Percentiles rank a stretch among this genome's conserved stretches.
Conservation (phyloP, 768 basidiomycete species). For the Boletus edulis region DNA sequence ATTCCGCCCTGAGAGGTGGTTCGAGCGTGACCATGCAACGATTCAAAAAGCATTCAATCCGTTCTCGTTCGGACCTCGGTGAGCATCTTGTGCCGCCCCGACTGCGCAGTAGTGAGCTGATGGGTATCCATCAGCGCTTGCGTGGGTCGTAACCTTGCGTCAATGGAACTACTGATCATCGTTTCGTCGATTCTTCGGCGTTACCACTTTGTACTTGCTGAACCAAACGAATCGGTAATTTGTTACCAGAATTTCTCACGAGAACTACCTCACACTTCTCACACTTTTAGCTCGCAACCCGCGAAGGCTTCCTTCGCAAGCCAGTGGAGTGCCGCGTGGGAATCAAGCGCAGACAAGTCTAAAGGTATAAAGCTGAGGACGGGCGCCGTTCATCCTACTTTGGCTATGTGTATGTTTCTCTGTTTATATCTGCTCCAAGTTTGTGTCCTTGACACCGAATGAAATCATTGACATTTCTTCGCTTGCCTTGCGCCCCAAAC, state of each 20-base stretch:
- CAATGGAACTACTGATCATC: slow-evolving; percentile 77
- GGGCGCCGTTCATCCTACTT: neutral
- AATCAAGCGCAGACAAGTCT: slow-evolving; percentile 57
- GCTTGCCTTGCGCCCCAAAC: neutral
- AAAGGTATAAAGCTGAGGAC: neutral
- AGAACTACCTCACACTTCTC: slow-evolving; percentile 1
- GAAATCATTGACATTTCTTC: neutral
- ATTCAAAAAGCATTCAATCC: slow-evolving; percentile 81
- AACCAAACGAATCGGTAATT: slow-evolving; percentile 51
- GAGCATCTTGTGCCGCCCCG: slow-evolving; percentile 3
- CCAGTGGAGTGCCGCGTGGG: slow-evolving; percentile 72
- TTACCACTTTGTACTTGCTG: slow-evolving; percentile 69
- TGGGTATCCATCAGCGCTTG: slow-evolving; percentile 53
- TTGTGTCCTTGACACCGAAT: neutral
- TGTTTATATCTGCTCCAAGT: neutral
- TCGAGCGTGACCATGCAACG: slow-evolving; percentile 59
- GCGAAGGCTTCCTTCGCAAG: slow-evolving; percentile 88
- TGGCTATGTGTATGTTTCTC: neutral
- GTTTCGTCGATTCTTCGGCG: slow-evolving; percentile 75
- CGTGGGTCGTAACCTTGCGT: slow-evolving; percentile 81
- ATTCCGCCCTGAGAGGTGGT: slow-evolving; percentile 85
- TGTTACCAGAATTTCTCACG: slow-evolving; percentile 2
- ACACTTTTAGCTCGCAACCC: slow-evolving; percentile 55
- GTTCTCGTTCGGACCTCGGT: slow-evolving; percentile 82
- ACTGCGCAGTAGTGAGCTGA: neutral